A percentile compares a stretch with the other conserved stretches of the same genome.
Evolutionary conservation across 2,329 filamentous ascomycete genomes (phyloP).

Genomic region (Gaeumannomyces sp.): DNA sequence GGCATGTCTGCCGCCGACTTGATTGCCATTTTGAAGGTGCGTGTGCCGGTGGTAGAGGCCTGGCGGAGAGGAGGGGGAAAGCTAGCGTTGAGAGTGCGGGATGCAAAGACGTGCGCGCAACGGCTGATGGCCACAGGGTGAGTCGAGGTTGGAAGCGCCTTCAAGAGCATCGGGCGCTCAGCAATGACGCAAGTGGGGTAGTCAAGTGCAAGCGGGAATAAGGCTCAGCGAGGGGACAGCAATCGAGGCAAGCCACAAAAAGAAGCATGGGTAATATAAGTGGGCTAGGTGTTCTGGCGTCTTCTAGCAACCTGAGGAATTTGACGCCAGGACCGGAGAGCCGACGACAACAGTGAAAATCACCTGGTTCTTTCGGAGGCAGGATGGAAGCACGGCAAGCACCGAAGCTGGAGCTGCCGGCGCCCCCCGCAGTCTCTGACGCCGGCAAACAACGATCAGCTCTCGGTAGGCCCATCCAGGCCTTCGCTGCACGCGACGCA

Average conservation of each 20-base stretch:
- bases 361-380: not conserved
- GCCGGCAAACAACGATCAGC: no score
- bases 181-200: not conserved
- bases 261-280: not conserved
- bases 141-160: not conserved
- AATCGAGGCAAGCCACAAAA: not conserved
- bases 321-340: no score
- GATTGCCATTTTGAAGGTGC: slow-evolving; percentile 28
- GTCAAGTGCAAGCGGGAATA: not conserved
- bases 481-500: not conserved
- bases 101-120: not conserved
- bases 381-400: no score
- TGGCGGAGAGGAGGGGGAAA: not conserved
- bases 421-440: no score
- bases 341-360: not conserved
- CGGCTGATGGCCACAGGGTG: slow-evolving; percentile 8
- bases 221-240: not conserved
- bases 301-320: no score
- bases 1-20: slow-evolving; percentile 50
- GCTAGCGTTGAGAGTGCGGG: not conserved
- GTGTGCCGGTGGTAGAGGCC: not conserved
- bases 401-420: no score
- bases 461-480: not conserved
- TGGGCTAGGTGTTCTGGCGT: no score
- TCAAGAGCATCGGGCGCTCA: not conserved